phyloP scores from a whole-genome alignment of 768 basidiomycete genomes.

The Amanita inopinata region DNA sequence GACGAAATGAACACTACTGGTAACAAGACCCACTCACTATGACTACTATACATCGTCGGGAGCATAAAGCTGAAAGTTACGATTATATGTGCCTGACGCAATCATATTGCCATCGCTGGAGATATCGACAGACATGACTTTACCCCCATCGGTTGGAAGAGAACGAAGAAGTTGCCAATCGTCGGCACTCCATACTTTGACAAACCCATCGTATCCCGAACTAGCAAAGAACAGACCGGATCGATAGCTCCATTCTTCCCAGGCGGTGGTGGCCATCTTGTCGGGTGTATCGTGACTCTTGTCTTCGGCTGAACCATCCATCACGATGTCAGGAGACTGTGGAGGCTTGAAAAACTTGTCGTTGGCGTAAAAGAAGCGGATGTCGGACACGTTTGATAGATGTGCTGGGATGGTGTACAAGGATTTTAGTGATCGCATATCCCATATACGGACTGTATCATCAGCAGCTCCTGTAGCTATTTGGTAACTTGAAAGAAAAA shows the following conservation, averaged over 20 bases:
- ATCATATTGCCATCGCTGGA: constrained; percentile 74
- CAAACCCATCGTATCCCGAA: constrained; percentile 88
- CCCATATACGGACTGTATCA: constrained; percentile 98
- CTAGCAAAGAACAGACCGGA: constrained; percentile 91
- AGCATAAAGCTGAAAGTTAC: constrained; percentile 90
- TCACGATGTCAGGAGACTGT: constrained; percentile 35
- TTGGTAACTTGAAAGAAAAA: constrained; percentile 61
- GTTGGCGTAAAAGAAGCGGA: constrained; percentile 83
- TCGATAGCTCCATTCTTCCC: constrained; percentile 71
- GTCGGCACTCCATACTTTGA: constrained; percentile 96
- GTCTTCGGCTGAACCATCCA: constrained; percentile 37
- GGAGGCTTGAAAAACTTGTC: constrained; percentile 36
- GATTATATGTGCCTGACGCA: constrained; percentile 86
- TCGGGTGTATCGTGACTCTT: constrained; percentile 27
- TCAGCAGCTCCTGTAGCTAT: constrained; percentile 95
- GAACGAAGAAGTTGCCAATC: constrained; percentile 92
- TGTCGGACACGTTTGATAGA: constrained; percentile 87
- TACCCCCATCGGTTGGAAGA: constrained; percentile 90
- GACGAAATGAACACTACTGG: not conserved
- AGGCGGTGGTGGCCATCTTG: constrained; percentile 25
- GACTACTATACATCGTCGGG: constrained; percentile 38
- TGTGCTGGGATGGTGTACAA: constrained; percentile 96
- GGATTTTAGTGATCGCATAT: constrained; percentile 88
- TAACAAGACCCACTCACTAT: not conserved
- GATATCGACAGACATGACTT: constrained; percentile 97